Evolutionary conservation across 2,329 filamentous ascomycete species (phyloP).

Genomic region (Hirsutella rhossiliensis): DNA sequence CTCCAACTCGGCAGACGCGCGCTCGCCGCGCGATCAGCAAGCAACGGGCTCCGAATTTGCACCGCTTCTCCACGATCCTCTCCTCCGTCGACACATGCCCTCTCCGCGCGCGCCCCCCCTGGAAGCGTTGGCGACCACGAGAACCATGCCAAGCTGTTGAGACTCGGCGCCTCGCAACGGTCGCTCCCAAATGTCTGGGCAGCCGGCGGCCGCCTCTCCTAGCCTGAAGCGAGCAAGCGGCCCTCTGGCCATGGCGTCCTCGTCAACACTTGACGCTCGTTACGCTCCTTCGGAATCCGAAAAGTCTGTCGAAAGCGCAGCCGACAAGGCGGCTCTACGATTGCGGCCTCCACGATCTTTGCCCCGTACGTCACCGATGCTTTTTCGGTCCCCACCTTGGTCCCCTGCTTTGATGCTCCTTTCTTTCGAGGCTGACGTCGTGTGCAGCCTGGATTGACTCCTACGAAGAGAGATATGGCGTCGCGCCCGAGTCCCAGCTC

Average conservation of each 20-base stretch:
- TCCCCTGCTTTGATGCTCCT: not conserved
- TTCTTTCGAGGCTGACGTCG: constrained; percentile 4
- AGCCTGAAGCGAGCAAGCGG: not conserved
- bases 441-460: constrained; percentile 37
- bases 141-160: not conserved
- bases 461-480: constrained; percentile 29
- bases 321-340: constrained; percentile 7
- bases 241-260: constrained; percentile 4
- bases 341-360: constrained; percentile 15
- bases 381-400: not conserved
- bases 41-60: no score
- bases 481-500: constrained; percentile 24
- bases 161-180: not conserved
- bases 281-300: constrained; percentile 2
- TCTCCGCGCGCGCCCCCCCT: not conserved
- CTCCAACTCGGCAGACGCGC: no score
- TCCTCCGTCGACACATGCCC: not conserved
- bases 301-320: constrained; percentile 5
- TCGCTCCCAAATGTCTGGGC: not conserved
- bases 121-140: not conserved
- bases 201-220: not conserved
- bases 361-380: constrained; percentile 12
- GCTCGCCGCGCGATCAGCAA: no score
- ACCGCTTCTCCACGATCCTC: not conserved
- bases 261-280: constrained; percentile 5